Percentiles rank a stretch among this genome's conserved stretches.
These are phyloP conservation scores for Diutina sp. DNA, from an alignment of 1,139 yeast genomes.

Conservation along the genomic window DNA sequence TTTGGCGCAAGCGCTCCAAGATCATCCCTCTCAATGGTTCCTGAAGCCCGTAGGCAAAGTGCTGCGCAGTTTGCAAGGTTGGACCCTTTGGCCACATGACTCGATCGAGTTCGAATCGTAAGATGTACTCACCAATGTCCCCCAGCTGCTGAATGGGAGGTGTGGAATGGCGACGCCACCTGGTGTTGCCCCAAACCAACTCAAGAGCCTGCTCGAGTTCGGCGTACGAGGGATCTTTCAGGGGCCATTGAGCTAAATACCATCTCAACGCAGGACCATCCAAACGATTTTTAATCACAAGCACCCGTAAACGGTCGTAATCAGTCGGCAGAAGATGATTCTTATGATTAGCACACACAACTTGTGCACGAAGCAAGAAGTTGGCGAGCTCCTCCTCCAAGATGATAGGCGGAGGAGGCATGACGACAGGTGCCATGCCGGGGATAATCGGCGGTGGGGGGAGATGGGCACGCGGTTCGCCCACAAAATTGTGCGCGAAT, in stretches of 20 bases:
- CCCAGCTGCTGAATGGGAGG: neutral
- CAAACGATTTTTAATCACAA: neutral
- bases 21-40: neutral
- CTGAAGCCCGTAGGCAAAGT: neutral
- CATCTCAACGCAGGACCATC: neutral
- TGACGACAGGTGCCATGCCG: neutral
- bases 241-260: neutral
- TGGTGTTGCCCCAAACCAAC: neutral
- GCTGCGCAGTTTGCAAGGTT: neutral
- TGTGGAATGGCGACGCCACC: neutral
- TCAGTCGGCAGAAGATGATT: neutral
- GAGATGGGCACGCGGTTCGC: neutral
- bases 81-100: slow-evolving; percentile 1
- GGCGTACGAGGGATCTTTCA: neutral
- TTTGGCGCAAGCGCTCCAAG: neutral
- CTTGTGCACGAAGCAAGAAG: neutral
- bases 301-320: neutral
- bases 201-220: slow-evolving; percentile 3
- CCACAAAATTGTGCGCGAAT: neutral
- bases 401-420: neutral
- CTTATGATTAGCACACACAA: neutral
- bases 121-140: neutral
- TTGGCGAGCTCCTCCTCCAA: slow-evolving; percentile 1
- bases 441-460: neutral
- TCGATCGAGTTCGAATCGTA: neutral